Base-by-base conservation (phyloP, 305 asterid species). In the Fraxinus floribunda region DNA sequence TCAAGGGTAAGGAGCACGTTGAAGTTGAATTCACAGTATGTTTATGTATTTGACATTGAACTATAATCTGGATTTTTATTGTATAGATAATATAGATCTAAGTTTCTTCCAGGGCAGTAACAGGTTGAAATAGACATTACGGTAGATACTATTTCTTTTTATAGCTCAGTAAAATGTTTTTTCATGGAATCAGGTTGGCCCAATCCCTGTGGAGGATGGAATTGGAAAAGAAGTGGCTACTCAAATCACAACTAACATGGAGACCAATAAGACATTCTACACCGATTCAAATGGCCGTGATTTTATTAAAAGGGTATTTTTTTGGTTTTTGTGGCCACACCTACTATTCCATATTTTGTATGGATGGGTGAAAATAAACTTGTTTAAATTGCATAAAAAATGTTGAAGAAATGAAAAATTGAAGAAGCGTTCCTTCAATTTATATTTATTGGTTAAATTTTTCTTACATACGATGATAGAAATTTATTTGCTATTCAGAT, bases 281-380 rank as follows among this genome's bases (percentile, higher is more conserved):
- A 90, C 97, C 0, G 95, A 93, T 84, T 93, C 95, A 38, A 91
- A 88, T 55, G 97, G 97, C 71, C 95, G 95, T 82, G 97, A 93
- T 88, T 93, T 90, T 88, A 89, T 93, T 76, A 75, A 90, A 88
- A 86, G 94, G 91, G 97, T 93, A 84, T 64, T 81, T 72, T 44
- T n/a, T 22, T 68, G 71, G 76, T 34, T 9, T 78, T 68, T 8
- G 22, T 68, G 10, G 75, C 39, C 39, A 15, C 10, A 32, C 34
- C 55, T 79, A 36, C 77, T 7, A 77, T 49, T 36, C 80, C 15
- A 49, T 36, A 26, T 77, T 77, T 77, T 77, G 49, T 29, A 18
- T 75, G 78, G 38, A 46, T 46, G 52, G 73, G 13, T 82, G 73
- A 41, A 76, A 39, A 13, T 38, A 4, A 18, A 52, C 84, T 24